Percentiles rank a stretch among this genome's conserved stretches.
Conservation (phyloP, 1,284 basidiomycete genomes). For the Tremellales sp. region DNA sequence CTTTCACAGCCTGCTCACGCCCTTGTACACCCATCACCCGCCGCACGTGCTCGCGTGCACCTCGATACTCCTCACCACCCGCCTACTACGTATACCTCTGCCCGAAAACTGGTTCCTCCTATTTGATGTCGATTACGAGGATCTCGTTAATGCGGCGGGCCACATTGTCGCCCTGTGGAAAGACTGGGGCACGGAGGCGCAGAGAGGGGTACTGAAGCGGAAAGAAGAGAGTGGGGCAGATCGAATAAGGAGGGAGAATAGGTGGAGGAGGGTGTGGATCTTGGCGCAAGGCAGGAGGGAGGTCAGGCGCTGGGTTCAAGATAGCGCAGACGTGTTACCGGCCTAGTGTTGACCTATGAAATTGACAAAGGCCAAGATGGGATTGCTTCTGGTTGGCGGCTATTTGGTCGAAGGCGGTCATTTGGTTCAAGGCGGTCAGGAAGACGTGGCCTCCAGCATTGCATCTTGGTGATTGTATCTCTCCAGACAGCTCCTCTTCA, state of each 20-base stretch:
- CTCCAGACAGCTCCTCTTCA: too few species aligned
- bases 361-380: neutral
- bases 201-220: slow-evolving; percentile 50
- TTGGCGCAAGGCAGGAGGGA: slow-evolving; percentile 44
- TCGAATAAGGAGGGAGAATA: slow-evolving; percentile 47
- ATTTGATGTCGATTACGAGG: slow-evolving; percentile 80
- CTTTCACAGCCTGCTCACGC: slow-evolving; percentile 70
- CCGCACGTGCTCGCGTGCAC: slow-evolving; percentile 84
- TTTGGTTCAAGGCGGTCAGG: too few species aligned
- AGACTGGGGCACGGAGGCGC: slow-evolving; percentile 36
- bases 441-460: too few species aligned
- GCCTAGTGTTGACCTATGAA: too few species aligned
- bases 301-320: slow-evolving; percentile 54
- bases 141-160: slow-evolving; percentile 75
- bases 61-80: slow-evolving; percentile 70
- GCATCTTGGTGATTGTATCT: too few species aligned
- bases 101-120: slow-evolving; percentile 83
- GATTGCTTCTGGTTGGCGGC: too few species aligned
- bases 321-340: slow-evolving; percentile 45
- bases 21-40: slow-evolving; percentile 81
- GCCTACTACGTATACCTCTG: slow-evolving; percentile 65
- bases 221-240: slow-evolving; percentile 10
- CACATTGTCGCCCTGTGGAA: slow-evolving; percentile 67
- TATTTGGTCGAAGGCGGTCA: too few species aligned
- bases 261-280: slow-evolving; percentile 59